Base-by-base conservation (phyloP, 2,329 filamentous ascomycete genomes). In the Huntiella omanensis region DNA sequence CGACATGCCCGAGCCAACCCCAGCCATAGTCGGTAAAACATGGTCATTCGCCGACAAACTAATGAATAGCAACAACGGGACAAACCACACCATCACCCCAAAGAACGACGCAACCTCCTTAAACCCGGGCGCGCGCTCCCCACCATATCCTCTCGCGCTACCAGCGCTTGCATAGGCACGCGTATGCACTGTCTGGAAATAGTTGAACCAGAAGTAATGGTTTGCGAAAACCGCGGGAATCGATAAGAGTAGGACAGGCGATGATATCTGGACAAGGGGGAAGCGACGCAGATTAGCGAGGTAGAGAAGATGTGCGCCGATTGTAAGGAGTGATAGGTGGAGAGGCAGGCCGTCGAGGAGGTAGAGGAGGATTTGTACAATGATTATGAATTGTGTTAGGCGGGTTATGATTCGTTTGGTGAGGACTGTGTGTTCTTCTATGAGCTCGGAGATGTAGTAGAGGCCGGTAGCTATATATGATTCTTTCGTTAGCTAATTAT, bases 381-480 rank as follows among this genome's bases (percentile, higher is more conserved):
- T 71, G 51, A 95, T 80, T 53, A 94, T 76, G 51, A 65, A 67
- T 65, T 94, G 94, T 56, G 96, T 95, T 47, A 96, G 69, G 37
- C 76, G 78, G 33, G 74, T 81, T 45, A 98, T 70, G n/a, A 95
- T 67, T 48, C 80, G 83, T 60, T 93, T 93, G 10, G 87, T 83
- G 52, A 93, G 64, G 8, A 96, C 88, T 3, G 88, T 95, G 59
- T 98, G 88, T 62, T 98, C 91, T 64, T 98, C 91, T 51, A 98
- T 91, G 11, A 96, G 77, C 62, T 98, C 91, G 17, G 88, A 95
- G 46, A 98, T 80, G 62, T 98, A 98, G 67, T 98, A 98, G 19
- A 98, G 77, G 34, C 91, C 91, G n/a, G 86, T 95, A 35, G 91
- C 91, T 52, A n/a, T 84, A 56, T 35, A 28, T 37, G 12, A 13